Evolutionary conservation across 306 rosid species (phyloP).

Genomic region (Prunus padus): DNA sequence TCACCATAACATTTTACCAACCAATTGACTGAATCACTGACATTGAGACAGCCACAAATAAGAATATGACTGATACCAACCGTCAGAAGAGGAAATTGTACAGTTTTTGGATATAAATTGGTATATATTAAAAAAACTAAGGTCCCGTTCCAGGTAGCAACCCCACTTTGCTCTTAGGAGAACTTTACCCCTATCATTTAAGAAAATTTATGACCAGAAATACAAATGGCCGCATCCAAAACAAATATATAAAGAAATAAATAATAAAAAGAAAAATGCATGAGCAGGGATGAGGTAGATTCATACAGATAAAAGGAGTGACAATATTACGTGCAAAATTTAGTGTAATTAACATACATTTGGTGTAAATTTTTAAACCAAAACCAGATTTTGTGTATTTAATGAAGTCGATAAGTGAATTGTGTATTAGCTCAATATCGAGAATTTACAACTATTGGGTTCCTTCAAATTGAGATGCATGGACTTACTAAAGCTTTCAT

Average conservation of each 20-base stretch:
- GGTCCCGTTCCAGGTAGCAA: not conserved
- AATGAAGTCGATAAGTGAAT: not conserved
- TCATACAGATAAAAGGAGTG: not conserved
- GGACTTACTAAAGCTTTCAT: slow-evolving; percentile 30
- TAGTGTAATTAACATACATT: not conserved
- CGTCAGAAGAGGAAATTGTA: not conserved
- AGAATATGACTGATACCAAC: not conserved
- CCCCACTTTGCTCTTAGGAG: not conserved
- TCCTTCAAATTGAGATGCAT: slow-evolving; percentile 34
- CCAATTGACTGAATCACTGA: not conserved
- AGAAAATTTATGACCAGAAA: not conserved
- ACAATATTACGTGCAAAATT: not conserved
- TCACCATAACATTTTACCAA: not conserved
- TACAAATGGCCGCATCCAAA: not conserved
- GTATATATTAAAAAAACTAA: not conserved
- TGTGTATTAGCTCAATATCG: not conserved
- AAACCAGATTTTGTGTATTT: not conserved
- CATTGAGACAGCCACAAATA: not conserved
- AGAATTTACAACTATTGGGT: slow-evolving; percentile 20
- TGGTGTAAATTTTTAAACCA: not conserved
- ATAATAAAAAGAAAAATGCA: too few relatives aligned
- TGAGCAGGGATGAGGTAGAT: not conserved
- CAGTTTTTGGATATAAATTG: too few relatives aligned
- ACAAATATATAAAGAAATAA: not conserved
- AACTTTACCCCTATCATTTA: not conserved